phyloP scores from a whole-genome alignment of 2,329 filamentous ascomycete genomes.

The Metarhizium brunneum region DNA sequence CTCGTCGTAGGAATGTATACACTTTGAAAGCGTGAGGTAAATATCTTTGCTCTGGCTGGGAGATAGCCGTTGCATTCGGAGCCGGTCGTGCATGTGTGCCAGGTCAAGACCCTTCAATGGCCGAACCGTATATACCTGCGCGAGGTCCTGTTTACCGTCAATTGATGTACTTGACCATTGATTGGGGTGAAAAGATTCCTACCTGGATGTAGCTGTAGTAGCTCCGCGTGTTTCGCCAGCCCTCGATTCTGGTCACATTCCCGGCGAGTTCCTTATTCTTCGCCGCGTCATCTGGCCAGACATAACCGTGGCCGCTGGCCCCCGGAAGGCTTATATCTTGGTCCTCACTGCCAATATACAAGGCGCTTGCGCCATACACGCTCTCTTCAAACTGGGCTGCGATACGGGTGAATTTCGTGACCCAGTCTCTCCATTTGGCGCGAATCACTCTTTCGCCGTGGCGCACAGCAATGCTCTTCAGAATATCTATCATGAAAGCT shows the following conservation, averaged over 20 bases:
- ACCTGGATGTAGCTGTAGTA: constrained; percentile 94
- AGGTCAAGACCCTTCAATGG: constrained; percentile 78
- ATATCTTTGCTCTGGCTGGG: constrained; percentile 72
- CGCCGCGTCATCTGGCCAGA: constrained; percentile 77
- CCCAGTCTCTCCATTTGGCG: constrained; percentile 88
- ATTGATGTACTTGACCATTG: background rate
- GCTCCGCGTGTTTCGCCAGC: constrained; percentile 89
- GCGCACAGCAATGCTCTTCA: constrained; percentile 73
- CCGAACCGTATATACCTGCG: constrained; percentile 52
- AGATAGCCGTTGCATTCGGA: constrained; percentile 72
- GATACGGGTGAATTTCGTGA: constrained; percentile 87
- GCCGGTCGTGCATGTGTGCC: constrained; percentile 83
- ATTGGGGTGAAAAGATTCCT: constrained; percentile 6
- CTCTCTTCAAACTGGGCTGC: constrained; percentile 91
- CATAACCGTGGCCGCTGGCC: constrained; percentile 79
- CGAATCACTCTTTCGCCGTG: constrained; percentile 86
- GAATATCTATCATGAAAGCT: constrained; percentile 79
- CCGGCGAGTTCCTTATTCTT: constrained; percentile 82
- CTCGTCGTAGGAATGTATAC: constrained; percentile 72
- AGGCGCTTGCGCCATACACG: constrained; percentile 84
- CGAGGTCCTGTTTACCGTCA: constrained; percentile 43
- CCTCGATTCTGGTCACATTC: constrained; percentile 88
- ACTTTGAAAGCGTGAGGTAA: constrained; percentile 69
- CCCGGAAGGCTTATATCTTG: constrained; percentile 47
- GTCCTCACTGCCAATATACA: constrained; percentile 76